Conservation (phyloP, 164 flowering plant genomes). For the Saururus chinensis region DNA sequence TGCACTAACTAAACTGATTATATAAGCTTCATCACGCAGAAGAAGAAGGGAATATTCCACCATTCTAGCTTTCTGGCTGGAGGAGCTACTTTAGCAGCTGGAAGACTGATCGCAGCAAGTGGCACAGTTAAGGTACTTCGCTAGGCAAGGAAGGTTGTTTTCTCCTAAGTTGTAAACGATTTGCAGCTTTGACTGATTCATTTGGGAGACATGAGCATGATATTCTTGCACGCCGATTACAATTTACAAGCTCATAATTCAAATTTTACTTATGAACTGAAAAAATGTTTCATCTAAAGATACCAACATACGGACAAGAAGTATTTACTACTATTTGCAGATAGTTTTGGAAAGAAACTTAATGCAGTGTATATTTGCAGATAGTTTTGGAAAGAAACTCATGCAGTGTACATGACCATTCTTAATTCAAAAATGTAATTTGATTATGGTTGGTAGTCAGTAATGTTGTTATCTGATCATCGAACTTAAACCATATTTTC, state of each 20-base stretch:
- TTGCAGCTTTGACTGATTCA: neutral
- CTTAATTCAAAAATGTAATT: neutral
- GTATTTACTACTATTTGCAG: no score
- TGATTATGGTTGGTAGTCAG: neutral
- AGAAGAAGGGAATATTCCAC: slow-evolving; percentile 81
- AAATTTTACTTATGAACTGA: no score
- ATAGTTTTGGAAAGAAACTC: no score
- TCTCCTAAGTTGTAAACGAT: neutral
- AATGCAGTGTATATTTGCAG: neutral
- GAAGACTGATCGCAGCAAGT: slow-evolving; percentile 51
- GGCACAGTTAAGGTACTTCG: slow-evolving; percentile 59
- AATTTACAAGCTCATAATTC: no score
- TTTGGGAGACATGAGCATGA: neutral
- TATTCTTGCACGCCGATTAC: no score
- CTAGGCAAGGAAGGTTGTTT: no score
- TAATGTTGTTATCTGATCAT: neutral
- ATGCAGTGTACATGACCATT: neutral
- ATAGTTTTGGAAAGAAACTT: no score
- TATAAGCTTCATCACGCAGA: slow-evolving; percentile 25
- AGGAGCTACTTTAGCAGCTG: slow-evolving; percentile 84
- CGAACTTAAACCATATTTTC: slow-evolving; percentile 11
- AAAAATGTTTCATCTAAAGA: no score
- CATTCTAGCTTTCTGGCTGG: slow-evolving; percentile 96
- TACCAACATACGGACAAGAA: no score
- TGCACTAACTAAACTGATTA: neutral